These are phyloP conservation scores for Ilyonectria destructans DNA, from an alignment of 2,329 filamentous ascomycete genomes.

Conservation along the genomic window DNA sequence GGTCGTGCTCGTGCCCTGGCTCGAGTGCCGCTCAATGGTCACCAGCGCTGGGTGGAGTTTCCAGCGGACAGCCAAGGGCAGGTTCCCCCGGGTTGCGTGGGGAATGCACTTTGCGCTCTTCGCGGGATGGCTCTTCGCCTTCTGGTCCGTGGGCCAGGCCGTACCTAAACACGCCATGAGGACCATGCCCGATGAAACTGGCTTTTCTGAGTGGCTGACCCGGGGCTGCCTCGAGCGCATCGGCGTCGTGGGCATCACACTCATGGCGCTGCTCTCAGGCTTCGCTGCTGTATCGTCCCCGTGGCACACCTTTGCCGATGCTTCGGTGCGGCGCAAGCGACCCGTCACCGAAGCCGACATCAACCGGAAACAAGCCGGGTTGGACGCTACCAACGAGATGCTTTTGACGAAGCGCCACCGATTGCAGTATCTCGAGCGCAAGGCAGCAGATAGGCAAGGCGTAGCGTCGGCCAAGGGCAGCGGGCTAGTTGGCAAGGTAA, in stretches of 20 bases:
- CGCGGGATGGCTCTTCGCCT: slow-evolving; percentile 78
- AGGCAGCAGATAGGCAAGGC: slow-evolving; percentile 58
- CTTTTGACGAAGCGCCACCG: slow-evolving; percentile 82
- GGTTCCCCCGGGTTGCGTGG: slow-evolving; percentile 75
- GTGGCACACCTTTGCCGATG: slow-evolving; percentile 86
- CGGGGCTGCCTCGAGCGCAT: slow-evolving; percentile 78
- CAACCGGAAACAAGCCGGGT: slow-evolving; percentile 82
- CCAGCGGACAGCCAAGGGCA: slow-evolving; percentile 69
- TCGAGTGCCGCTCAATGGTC: slow-evolving; percentile 81
- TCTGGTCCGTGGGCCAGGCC: slow-evolving; percentile 82
- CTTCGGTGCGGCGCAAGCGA: slow-evolving; percentile 64
- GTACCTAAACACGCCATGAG: slow-evolving; percentile 63
- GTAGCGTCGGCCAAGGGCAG: slow-evolving; percentile 43
- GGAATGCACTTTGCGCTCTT: slow-evolving; percentile 75
- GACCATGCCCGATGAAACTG: slow-evolving; percentile 48
- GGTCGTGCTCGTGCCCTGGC: slow-evolving; percentile 82
- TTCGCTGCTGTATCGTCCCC: slow-evolving; percentile 91
- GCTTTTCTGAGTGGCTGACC: slow-evolving; percentile 59
- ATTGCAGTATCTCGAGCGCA: slow-evolving; percentile 79
- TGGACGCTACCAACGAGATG: slow-evolving; percentile 87
- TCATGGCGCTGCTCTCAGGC: slow-evolving; percentile 91
- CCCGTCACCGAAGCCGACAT: slow-evolving; percentile 83
- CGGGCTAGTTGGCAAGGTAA: slow-evolving; percentile 81
- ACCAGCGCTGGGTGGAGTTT: slow-evolving; percentile 75
- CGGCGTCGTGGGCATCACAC: slow-evolving; percentile 86